A percentile compares a stretch with the other conserved stretches of the same genome.
Evolutionary conservation across 257 asterid species (phyloP).

Genomic region (Voacanga thouarsii): DNA sequence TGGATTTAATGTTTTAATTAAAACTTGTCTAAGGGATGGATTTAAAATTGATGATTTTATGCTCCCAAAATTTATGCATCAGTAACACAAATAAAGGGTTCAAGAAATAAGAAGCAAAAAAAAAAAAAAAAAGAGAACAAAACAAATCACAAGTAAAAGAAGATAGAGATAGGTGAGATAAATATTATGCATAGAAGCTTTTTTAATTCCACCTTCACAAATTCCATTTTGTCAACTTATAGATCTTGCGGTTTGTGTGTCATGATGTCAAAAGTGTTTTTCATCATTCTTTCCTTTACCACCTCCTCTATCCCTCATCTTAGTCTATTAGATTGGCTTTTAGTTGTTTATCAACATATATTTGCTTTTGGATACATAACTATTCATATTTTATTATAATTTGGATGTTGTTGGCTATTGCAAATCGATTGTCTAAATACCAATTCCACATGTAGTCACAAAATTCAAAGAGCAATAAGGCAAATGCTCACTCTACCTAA

Average conservation of each 20-base stretch:
- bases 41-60: no score
- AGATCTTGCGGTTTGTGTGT: neutral
- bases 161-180: no score
- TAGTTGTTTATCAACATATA: slow-evolving; percentile 1
- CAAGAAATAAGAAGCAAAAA: no score
- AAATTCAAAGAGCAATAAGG: neutral
- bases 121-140: no score
- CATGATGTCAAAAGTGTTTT: neutral
- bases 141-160: no score
- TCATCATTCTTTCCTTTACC: neutral
- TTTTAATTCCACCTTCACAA: neutral
- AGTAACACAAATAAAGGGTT: no score
- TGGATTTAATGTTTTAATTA: no score
- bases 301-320: neutral
- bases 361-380: neutral
- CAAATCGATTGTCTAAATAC: neutral
- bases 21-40: no score
- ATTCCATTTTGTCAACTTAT: neutral
- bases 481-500: neutral
- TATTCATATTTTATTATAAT: neutral
- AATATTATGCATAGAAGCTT: no score
- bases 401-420: neutral
- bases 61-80: no score
- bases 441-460: neutral
- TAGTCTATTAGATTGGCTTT: neutral